phyloP scores from a whole-genome alignment of 768 basidiomycete species.

The Astraeus odoratus region DNA sequence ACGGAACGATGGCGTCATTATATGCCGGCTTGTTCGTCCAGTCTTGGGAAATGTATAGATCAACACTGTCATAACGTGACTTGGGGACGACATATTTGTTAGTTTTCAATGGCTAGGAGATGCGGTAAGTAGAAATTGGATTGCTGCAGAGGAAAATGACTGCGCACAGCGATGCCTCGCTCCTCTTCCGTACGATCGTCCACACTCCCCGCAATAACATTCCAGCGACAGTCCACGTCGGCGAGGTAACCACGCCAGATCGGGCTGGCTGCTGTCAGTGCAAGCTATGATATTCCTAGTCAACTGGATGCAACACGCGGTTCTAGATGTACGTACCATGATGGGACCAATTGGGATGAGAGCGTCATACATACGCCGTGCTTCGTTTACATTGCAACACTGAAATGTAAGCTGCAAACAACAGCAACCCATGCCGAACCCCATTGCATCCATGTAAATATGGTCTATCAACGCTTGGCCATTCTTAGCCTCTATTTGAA shows the following conservation, averaged over 20 bases:
- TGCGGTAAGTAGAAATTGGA: conserved; percentile 1
- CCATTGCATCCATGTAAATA: conserved; percentile 99
- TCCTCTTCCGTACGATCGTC: conserved; percentile 97
- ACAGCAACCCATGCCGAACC: conserved; percentile 99
- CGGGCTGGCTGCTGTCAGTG: conserved; percentile 90
- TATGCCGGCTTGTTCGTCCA: conserved; percentile 89
- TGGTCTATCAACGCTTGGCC: conserved; percentile 87
- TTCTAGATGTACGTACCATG: conserved; percentile 49
- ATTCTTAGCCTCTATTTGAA: conserved; percentile 66
- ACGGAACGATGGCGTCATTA: conserved; percentile 80
- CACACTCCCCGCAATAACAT: conserved; percentile 97
- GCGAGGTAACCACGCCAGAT: conserved; percentile 91
- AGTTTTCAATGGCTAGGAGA: conserved; percentile 65
- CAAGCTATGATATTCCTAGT: conserved; percentile 51
- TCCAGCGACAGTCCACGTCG: conserved; percentile 98
- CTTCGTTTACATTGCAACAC: conserved; percentile 89
- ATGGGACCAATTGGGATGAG: conserved; percentile 93
- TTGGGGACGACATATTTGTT: conserved; percentile 82
- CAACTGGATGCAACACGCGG: not conserved
- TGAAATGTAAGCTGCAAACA: conserved; percentile 98
- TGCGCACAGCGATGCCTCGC: conserved; percentile 69
- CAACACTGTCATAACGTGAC: conserved; percentile 95
- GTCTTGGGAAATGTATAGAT: conserved; percentile 84
- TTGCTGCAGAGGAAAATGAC: conserved; percentile 4
- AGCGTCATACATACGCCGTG: conserved; percentile 92